Conservation (phyloP, 139 green algal species). For the Micromonas commoda region DNA sequence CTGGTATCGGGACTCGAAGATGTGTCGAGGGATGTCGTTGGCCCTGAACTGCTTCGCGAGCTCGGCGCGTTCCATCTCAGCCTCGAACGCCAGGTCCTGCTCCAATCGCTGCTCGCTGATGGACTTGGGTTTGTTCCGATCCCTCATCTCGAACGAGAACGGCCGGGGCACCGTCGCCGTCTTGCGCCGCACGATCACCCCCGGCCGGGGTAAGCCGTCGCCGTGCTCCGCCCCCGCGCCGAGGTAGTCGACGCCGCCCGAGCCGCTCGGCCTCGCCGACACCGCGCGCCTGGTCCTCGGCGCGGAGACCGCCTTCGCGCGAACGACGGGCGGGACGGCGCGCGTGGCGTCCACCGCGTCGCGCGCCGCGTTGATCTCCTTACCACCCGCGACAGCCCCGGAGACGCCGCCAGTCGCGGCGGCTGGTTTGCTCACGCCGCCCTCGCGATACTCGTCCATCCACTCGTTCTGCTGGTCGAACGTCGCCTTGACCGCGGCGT, state of each 20-base stretch:
- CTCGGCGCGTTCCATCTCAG: background rate
- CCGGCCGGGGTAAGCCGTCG: background rate
- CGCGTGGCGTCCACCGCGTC: background rate
- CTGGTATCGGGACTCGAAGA: background rate
- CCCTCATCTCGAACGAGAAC: background rate
- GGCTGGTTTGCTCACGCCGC: background rate
- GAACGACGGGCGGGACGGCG: no score
- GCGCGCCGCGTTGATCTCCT: background rate
- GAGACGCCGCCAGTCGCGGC: background rate
- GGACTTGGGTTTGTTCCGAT: background rate
- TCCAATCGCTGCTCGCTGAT: background rate
- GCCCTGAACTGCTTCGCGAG: background rate
- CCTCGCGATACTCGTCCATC: background rate
- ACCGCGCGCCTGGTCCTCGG: no score
- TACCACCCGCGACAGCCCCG: no score
- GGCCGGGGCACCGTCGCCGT: background rate
- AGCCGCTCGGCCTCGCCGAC: no score
- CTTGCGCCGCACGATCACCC: background rate
- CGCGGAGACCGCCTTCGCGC: background rate
- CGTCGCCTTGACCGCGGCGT: no score
- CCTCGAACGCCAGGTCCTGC: background rate
- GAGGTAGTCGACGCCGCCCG: background rate
- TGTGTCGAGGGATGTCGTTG: background rate
- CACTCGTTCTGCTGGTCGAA: background rate
- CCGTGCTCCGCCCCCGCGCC: background rate